Percentiles rank a stretch among this genome's conserved stretches.
These are phyloP conservation scores for Apiotrichum sp. DNA, from an alignment of 1,284 basidiomycete genomes.

Conservation along the genomic window DNA sequence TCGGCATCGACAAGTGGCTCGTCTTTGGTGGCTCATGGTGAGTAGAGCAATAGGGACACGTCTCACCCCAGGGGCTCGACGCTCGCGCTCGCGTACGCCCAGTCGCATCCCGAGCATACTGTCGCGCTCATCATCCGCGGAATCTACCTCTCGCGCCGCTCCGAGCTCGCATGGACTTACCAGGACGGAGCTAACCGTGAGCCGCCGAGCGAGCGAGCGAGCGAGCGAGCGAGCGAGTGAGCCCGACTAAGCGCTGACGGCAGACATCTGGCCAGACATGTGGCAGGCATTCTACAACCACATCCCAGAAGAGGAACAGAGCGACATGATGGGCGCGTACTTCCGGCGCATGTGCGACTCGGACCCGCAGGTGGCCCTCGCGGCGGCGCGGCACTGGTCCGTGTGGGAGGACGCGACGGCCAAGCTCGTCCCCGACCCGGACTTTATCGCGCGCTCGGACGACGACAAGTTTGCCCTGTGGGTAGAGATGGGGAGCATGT, in stretches of 20 bases:
- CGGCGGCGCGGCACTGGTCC: conserved; percentile 65
- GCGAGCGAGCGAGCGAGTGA: background rate
- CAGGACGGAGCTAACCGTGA: conserved; percentile 52
- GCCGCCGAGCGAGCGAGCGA: background rate
- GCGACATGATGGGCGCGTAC: conserved; percentile 70
- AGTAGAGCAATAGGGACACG: conserved; percentile 11
- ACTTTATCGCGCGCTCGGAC: conserved; percentile 60
- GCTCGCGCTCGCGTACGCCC: conserved; percentile 76
- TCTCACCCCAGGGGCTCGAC: conserved; percentile 66
- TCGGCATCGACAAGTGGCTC: conserved; percentile 74
- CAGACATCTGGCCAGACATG: conserved; percentile 70
- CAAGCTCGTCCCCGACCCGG: conserved; percentile 64
- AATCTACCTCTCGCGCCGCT: conserved; percentile 79
- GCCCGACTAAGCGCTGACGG: no score
- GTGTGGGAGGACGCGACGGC: conserved; percentile 88
- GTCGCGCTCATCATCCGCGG: conserved; percentile 76
- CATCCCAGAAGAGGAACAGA: conserved; percentile 70
- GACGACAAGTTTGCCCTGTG: conserved; percentile 59
- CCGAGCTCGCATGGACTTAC: conserved; percentile 88
- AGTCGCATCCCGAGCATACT: conserved; percentile 75
- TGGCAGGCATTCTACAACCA: conserved; percentile 75
- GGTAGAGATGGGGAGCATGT: background rate
- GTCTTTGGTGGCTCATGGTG: conserved; percentile 91
- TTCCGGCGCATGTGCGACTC: conserved; percentile 69
- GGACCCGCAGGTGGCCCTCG: conserved; percentile 53